Base-by-base conservation (phyloP, 108 stramenopile genomes). In the Cyclostephanos invisitatus region DNA sequence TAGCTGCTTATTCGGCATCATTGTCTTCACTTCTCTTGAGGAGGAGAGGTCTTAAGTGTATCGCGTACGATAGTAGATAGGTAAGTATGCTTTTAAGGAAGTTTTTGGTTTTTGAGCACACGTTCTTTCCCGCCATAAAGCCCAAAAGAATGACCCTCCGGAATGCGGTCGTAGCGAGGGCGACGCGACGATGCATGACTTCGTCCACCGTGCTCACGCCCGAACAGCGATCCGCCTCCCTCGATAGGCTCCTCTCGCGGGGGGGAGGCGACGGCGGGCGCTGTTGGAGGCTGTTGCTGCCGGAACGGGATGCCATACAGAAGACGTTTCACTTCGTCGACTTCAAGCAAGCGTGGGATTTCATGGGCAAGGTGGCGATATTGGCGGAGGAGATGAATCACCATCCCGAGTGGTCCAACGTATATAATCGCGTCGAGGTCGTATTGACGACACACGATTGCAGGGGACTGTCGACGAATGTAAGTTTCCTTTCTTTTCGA, bases 381-480 rank as follows among this genome's bases (percentile, higher is more conserved):
- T 44, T 94, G 67, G 97, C 97, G 15, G 97, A 98, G 74, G 87
- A 96, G 82, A 92, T 91, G 84, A 89, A 97, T 85, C 98, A 98
- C 78, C 98, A 98, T 85, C 98, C 98, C 18, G 98, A 98, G 81
- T 98, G 98, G 98, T 93, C 89, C 75, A 98, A 98, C 80, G 96
- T 98, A 1, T 98, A 98, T 85, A 97, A 94, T 75, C 77, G 73
- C 2, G 98, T 98, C 20, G 87, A 95, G 59, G 91, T 96, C 10
- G 92, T 89, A 11, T 61, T 92, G 62, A 86, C 90, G 8, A 94
- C 93, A 2, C 93, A 95, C 76, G 93, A 95, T 68, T 87, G 85
- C 50, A 76, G 77, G 67, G 93, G 93, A n/a, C 78, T 95, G 17
- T 86, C 86, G 15, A 54, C 71, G 17, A 92, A 95, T 83, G 91